These are phyloP conservation scores for Nicotiana tabacum DNA, from an alignment of 257 asterid species.

Conservation along the genomic window DNA sequence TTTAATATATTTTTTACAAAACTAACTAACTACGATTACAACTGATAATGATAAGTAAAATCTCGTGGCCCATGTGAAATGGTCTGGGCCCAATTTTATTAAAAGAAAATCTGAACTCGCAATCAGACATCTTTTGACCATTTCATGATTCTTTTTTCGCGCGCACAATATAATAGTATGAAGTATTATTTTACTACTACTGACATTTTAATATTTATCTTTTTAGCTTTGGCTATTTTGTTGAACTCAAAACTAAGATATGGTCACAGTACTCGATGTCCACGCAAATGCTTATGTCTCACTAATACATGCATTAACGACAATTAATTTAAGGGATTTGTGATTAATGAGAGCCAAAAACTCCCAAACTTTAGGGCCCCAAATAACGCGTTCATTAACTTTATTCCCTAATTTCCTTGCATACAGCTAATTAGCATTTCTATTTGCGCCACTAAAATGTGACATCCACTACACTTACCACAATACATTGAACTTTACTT, in stretches of 20 bases:
- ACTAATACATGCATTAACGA: background rate
- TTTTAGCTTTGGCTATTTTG: background rate
- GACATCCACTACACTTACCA: slow-evolving; percentile 2
- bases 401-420: slow-evolving; percentile 8
- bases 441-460: background rate
- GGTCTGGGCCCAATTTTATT: background rate
- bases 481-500: background rate
- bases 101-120: background rate
- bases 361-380: slow-evolving; percentile 23
- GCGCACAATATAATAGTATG: background rate
- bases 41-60: background rate
- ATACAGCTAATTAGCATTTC: slow-evolving; percentile 16
- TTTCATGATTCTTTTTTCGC: background rate
- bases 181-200: background rate
- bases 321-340: slow-evolving; percentile 1
- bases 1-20: background rate
- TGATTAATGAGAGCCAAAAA: background rate
- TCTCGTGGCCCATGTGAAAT: slow-evolving; percentile 3
- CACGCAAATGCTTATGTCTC: slow-evolving; percentile 5
- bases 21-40: slow-evolving; percentile 3
- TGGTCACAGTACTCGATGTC: slow-evolving; percentile 5
- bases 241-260: slow-evolving; percentile 7
- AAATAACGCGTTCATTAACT: slow-evolving; percentile 20
- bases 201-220: background rate
- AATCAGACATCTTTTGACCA: slow-evolving; percentile 8